These are phyloP conservation scores for Penicillium sp. DNA, from an alignment of 2,329 filamentous ascomycete species.

Conservation along the genomic window DNA sequence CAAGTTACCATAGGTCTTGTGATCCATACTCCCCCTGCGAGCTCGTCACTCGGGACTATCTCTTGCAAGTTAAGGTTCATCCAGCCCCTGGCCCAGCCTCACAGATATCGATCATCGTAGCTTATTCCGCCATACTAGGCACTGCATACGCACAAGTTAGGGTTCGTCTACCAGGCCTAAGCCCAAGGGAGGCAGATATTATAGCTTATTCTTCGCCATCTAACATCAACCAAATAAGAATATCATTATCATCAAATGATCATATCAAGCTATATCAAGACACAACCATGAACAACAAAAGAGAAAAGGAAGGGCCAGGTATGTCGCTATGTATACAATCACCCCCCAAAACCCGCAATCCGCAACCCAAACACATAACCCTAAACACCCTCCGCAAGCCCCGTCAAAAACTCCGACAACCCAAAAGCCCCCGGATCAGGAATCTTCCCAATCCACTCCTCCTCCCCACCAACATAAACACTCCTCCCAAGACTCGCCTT, in stretches of 20 bases:
- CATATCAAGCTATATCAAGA: not conserved
- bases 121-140: too few species aligned
- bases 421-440: slow-evolving; percentile 75
- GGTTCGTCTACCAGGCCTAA: too few species aligned
- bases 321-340: not conserved
- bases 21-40: not conserved
- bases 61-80: not conserved
- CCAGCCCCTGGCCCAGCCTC: not conserved
- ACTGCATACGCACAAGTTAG: too few species aligned
- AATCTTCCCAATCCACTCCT: slow-evolving; percentile 66
- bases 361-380: too few species aligned
- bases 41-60: not conserved
- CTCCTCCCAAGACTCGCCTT: slow-evolving; percentile 79
- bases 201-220: too few species aligned
- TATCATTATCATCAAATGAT: slow-evolving; percentile 1
- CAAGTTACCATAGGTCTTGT: not conserved
- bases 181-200: too few species aligned
- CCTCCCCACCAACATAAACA: slow-evolving; percentile 73
- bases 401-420: slow-evolving; percentile 80
- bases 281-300: not conserved
- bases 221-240: not conserved
- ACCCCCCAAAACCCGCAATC: not conserved
- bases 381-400: slow-evolving; percentile 61
- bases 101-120: not conserved
- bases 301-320: not conserved